These are phyloP conservation scores for Allantophomopsis cytisporea DNA, from an alignment of 2,329 filamentous ascomycete species.

Conservation along the genomic window DNA sequence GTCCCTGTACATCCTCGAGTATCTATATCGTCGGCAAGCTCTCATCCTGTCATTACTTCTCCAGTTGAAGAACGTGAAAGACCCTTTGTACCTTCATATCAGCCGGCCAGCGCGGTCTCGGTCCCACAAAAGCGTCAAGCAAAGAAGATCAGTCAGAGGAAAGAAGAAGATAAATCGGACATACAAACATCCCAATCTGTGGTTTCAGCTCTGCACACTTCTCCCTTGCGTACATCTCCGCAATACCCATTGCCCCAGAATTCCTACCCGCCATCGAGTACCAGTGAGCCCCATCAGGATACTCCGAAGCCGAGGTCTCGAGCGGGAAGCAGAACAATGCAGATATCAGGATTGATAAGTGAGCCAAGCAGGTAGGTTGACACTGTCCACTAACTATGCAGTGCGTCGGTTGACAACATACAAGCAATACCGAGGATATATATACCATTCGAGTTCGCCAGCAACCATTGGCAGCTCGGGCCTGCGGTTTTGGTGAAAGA, in stretches of 20 bases:
- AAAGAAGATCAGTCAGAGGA: neutral
- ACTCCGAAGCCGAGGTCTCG: neutral
- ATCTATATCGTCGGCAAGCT: no score
- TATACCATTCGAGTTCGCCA: constrained; percentile 48
- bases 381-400: neutral
- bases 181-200: neutral
- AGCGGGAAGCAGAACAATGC: neutral
- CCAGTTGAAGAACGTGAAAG: no score
- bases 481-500: constrained; percentile 72
- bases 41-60: no score
- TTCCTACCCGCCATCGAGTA: neutral
- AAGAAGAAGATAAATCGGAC: neutral
- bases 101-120: neutral
- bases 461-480: constrained; percentile 64
- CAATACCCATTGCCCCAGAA: neutral
- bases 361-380: neutral
- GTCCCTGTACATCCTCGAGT: neutral
- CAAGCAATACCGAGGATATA: neutral
- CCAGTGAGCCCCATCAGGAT: neutral
- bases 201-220: neutral
- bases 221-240: neutral
- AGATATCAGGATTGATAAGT: neutral
- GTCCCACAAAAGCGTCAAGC: neutral
- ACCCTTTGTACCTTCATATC: no score
- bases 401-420: neutral